phyloP scores from a whole-genome alignment of 495 filamentous ascomycete genomes.

The Ramalina intermedia region DNA sequence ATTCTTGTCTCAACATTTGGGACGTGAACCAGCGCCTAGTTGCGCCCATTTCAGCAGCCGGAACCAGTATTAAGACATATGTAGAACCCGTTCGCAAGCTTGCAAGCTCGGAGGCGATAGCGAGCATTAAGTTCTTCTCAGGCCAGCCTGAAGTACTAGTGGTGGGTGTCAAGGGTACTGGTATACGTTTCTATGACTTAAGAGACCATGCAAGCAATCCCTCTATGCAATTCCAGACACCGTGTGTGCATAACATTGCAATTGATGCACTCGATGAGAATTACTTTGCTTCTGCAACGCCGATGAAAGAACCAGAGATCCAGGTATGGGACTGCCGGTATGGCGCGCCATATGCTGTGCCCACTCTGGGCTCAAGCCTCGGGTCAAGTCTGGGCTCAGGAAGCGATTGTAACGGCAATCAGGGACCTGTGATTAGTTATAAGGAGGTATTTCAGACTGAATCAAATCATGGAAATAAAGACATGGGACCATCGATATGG shows the following conservation, averaged over 20 bases:
- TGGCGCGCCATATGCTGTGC: constrained; percentile 32
- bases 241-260: constrained; percentile 77
- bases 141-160: constrained; percentile 72
- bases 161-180: constrained; percentile 71
- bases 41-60: constrained; percentile 21
- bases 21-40: constrained; percentile 61
- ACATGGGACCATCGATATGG: constrained; percentile 41
- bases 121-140: constrained; percentile 81
- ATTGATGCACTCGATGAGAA: constrained; percentile 85
- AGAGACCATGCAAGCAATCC: constrained; percentile 45
- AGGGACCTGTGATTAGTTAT: constrained; percentile 48
- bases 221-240: constrained; percentile 53
- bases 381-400: constrained; percentile 19
- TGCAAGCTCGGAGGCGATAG: constrained; percentile 73
- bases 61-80: constrained; percentile 24
- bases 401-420: constrained; percentile 17
- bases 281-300: constrained; percentile 80
- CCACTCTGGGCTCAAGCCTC: constrained; percentile 21
- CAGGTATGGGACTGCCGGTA: constrained; percentile 83
- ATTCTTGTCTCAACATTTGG: constrained; percentile 87
- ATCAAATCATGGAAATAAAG: constrained; percentile 38
- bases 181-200: constrained; percentile 78
- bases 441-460: constrained; percentile 45
- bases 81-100: constrained; percentile 55
- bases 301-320: constrained; percentile 51